Conservation (phyloP, 1,284 basidiomycete species). For the Coniophora puteana region DNA sequence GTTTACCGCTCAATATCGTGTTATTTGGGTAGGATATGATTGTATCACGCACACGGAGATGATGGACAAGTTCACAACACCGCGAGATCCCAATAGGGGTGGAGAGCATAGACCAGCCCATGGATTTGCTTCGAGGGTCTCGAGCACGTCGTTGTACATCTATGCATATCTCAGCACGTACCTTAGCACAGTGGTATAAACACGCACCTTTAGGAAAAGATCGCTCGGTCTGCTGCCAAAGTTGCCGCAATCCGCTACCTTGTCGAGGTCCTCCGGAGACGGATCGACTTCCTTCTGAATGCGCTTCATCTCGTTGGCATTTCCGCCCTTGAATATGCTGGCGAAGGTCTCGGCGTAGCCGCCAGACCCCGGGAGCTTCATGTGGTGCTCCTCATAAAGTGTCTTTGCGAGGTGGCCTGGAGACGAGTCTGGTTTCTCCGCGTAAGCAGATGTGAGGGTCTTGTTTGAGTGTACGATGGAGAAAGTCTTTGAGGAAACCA, state of each 20-base stretch:
- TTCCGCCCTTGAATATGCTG: conserved; percentile 17
- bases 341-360: conserved; percentile 17
- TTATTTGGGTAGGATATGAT: neutral
- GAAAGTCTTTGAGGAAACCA: conserved; percentile 24
- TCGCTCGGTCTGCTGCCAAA: conserved; percentile 45
- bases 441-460: conserved; percentile 26
- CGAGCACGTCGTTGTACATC: conserved; percentile 55
- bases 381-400: conserved; percentile 19
- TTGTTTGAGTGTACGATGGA: conserved; percentile 21
- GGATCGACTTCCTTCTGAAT: conserved; percentile 24
- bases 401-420: conserved; percentile 22
- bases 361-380: conserved; percentile 7
- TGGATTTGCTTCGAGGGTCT: conserved; percentile 46
- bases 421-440: conserved; percentile 14
- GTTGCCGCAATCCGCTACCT: conserved; percentile 35
- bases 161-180: too few relatives aligned
- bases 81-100: conserved; percentile 50
- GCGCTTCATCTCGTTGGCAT: conserved; percentile 14
- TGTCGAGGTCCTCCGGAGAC: conserved; percentile 34
- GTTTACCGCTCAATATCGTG: neutral
- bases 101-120: conserved; percentile 53
- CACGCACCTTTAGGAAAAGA: conserved; percentile 40
- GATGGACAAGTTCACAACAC: conserved; percentile 52
- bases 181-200: neutral
- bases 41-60: conserved; percentile 33